Percentiles rank a stretch among this genome's conserved stretches.
Conservation (phyloP, 345 rosid genomes). For the Populus tremula region DNA sequence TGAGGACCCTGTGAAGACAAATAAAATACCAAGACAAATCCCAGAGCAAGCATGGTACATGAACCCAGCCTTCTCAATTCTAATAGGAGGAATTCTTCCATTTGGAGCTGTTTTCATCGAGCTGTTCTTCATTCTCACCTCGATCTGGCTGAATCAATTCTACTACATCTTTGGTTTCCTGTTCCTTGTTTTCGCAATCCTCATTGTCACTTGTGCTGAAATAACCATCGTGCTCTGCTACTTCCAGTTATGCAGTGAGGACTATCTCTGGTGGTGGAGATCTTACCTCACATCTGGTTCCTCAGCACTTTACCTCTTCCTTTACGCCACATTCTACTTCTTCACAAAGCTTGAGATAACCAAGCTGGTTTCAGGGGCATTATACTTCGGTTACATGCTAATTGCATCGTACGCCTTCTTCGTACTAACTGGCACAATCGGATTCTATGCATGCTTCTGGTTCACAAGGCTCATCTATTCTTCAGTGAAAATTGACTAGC, state of each 20-base stretch:
- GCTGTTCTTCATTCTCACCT: slow-evolving; percentile 82
- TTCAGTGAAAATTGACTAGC: slow-evolving; percentile 71
- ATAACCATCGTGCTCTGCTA: slow-evolving; percentile 76
- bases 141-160: slow-evolving; percentile 87
- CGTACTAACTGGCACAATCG: slow-evolving; percentile 69
- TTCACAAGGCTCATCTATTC: slow-evolving; percentile 82
- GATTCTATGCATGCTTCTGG: slow-evolving; percentile 77
- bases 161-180: slow-evolving; percentile 88
- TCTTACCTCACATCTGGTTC: slow-evolving; percentile 85
- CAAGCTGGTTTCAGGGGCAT: slow-evolving; percentile 56
- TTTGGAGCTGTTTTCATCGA: slow-evolving; percentile 83
- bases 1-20: slow-evolving; percentile 77
- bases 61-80: slow-evolving; percentile 72
- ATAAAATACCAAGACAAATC: slow-evolving; percentile 77
- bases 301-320: slow-evolving; percentile 67
- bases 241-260: slow-evolving; percentile 82
- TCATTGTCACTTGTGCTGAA: slow-evolving; percentile 66
- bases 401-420: slow-evolving; percentile 68
- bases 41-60: slow-evolving; percentile 89
- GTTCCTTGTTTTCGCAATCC: slow-evolving; percentile 67
- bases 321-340: slow-evolving; percentile 74
- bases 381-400: slow-evolving; percentile 79
- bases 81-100: slow-evolving; percentile 75
- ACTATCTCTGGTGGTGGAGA: slow-evolving; percentile 91
- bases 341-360: slow-evolving; percentile 83